Percentiles rank a stretch among this genome's conserved stretches.
These are phyloP conservation scores for Chaetomium sp. DNA, from an alignment of 2,329 filamentous ascomycete species.

Conservation along the genomic window DNA sequence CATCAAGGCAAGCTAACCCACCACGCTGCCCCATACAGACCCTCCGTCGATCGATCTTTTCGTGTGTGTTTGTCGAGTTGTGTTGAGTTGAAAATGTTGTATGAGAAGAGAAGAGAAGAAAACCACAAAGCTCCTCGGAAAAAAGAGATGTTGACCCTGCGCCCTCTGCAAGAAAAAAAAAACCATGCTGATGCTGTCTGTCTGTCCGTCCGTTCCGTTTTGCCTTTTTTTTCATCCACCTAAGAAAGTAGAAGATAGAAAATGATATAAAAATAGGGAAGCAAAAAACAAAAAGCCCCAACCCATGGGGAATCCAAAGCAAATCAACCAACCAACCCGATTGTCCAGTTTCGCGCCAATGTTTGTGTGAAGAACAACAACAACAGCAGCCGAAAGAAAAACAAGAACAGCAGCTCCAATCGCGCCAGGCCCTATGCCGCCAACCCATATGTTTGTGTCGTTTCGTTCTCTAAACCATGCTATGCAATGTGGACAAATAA, in stretches of 20 bases:
- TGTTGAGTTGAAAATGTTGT: neutral
- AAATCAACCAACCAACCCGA: conserved; percentile 22
- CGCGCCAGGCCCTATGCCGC: conserved; percentile 12
- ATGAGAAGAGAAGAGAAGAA: conserved; percentile 15
- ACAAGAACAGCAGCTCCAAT: neutral
- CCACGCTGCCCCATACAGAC: conserved; percentile 3
- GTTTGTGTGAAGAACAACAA: neutral
- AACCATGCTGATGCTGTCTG: conserved; percentile 1
- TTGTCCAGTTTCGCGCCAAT: conserved; percentile 19
- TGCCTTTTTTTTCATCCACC: neutral
- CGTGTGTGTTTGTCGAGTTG: neutral
- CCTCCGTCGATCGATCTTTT: conserved; percentile 13
- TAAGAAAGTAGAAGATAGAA: conserved; percentile 10
- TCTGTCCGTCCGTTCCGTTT: neutral
- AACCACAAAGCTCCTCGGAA: neutral
- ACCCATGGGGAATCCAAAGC: conserved; percentile 7
- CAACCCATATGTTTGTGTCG: conserved; percentile 17
- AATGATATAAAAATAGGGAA: conserved; percentile 2
- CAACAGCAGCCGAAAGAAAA: too few species aligned
- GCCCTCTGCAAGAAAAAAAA: neutral
- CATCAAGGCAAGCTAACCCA: conserved; percentile 2
- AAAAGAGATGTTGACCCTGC: conserved; percentile 17
- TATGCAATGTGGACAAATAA: conserved; percentile 6
- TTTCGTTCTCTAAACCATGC: conserved; percentile 21
- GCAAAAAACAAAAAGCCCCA: too few species aligned